These are phyloP conservation scores for Lepiota venenata DNA, from an alignment of 768 basidiomycete species.

Conservation along the genomic window DNA sequence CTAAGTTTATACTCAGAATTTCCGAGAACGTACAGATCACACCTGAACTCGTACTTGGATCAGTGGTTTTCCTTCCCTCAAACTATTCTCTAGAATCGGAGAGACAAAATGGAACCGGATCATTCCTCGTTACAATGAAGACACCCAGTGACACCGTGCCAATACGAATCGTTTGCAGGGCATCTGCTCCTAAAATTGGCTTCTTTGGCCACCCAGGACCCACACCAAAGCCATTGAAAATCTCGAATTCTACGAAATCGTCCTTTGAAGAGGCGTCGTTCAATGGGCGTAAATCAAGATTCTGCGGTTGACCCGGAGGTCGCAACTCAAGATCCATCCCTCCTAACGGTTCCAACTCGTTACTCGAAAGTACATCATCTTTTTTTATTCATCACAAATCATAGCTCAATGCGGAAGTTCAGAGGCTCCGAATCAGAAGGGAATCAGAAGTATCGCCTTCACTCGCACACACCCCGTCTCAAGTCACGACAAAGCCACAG, in stretches of 20 bases:
- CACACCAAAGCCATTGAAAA: neutral
- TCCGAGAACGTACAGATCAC: neutral
- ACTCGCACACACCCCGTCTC: neutral
- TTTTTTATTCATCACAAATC: too few species aligned
- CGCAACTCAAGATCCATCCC: neutral
- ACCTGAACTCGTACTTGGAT: slow-evolving; percentile 1
- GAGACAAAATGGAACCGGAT: neutral
- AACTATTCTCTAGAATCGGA: neutral
- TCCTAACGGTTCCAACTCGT: neutral
- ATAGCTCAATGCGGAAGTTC: neutral
- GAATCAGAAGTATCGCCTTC: neutral
- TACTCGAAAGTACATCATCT: slow-evolving; percentile 1
- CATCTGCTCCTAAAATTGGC: neutral
- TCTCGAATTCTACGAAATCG: neutral
- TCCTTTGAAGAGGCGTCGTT: slow-evolving; percentile 2
- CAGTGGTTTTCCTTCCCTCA: neutral
- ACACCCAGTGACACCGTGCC: neutral
- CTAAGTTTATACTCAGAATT: neutral
- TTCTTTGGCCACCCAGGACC: slow-evolving; percentile 7
- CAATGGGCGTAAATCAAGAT: neutral
- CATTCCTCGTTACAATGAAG: neutral
- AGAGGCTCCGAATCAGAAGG: slow-evolving; percentile 2
- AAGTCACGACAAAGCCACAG: neutral
- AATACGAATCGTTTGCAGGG: neutral
- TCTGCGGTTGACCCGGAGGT: neutral